phyloP scores from a whole-genome alignment of 768 basidiomycete genomes.

The Suillus weaverae region DNA sequence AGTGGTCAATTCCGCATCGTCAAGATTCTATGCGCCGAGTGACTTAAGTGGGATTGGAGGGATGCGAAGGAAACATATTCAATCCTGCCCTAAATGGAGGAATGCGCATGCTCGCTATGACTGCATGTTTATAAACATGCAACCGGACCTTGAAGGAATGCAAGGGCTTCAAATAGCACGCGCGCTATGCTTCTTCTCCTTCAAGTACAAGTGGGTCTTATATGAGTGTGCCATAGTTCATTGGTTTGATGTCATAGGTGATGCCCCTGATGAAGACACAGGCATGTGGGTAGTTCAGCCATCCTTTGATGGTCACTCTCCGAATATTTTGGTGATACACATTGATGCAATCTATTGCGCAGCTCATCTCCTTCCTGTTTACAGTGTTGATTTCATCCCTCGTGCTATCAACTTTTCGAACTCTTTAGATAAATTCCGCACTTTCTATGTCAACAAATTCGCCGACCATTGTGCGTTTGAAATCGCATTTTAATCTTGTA shows the following conservation, averaged over 20 bases:
- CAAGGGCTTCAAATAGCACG: conserved; percentile 1
- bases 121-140: conserved; percentile 7
- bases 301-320: background rate
- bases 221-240: conserved; percentile 9
- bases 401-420: background rate
- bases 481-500: too few species aligned
- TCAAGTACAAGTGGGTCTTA: background rate
- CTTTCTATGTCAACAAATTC: too few species aligned
- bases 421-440: too few species aligned
- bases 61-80: background rate
- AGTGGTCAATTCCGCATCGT: background rate
- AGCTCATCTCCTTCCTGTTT: conserved; percentile 11
- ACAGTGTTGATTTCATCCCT: background rate
- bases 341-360: conserved; percentile 6
- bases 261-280: conserved; percentile 6
- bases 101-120: background rate
- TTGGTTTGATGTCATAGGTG: conserved; percentile 5
- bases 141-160: background rate
- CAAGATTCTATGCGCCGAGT: background rate
- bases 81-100: background rate
- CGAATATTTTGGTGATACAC: conserved; percentile 5
- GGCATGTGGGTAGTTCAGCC: conserved; percentile 16
- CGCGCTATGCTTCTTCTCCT: conserved; percentile 10
- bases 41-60: background rate
- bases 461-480: too few species aligned